Evolutionary conservation across 2,329 filamentous ascomycete species (phyloP).

Genomic region (Claviceps sorghi): DNA sequence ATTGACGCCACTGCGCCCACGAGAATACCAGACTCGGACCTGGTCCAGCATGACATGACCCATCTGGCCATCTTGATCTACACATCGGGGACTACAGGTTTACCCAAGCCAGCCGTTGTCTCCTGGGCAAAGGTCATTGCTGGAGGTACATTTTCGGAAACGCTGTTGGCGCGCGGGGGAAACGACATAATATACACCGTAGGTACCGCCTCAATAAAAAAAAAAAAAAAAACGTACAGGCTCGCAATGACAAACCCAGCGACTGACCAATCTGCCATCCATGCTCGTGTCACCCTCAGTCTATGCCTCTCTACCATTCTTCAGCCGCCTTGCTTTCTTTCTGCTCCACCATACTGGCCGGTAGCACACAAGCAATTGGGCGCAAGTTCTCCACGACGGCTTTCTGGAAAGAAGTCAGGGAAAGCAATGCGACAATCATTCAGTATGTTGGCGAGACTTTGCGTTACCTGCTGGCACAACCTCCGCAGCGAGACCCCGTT

Average conservation of each 20-base stretch:
- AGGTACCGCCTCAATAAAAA: slow-evolving; percentile 32
- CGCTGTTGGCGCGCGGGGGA: slow-evolving; percentile 41
- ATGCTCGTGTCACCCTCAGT: slow-evolving; percentile 20
- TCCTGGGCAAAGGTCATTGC: slow-evolving; percentile 53
- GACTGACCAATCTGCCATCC: not conserved
- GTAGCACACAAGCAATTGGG: slow-evolving; percentile 55
- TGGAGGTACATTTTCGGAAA: slow-evolving; percentile 22
- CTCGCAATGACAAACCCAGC: not conserved
- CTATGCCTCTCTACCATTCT: slow-evolving; percentile 82
- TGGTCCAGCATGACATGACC: slow-evolving; percentile 32
- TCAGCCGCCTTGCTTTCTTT: slow-evolving; percentile 62
- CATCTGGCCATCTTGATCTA: slow-evolving; percentile 65
- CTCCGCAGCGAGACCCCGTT: slow-evolving; percentile 43
- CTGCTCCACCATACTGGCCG: slow-evolving; percentile 40
- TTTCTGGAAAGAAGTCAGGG: slow-evolving; percentile 66
- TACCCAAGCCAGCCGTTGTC: slow-evolving; percentile 67
- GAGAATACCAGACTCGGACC: slow-evolving; percentile 43
- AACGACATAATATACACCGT: slow-evolving; percentile 59
- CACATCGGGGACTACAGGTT: slow-evolving; percentile 71
- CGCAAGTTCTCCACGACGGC: slow-evolving; percentile 62
- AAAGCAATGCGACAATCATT: slow-evolving; percentile 55
- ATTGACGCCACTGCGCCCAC: slow-evolving; percentile 35
- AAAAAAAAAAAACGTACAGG: not conserved
- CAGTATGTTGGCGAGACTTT: slow-evolving; percentile 85
- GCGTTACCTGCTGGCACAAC: slow-evolving; percentile 61